phyloP scores from a whole-genome alignment of 768 basidiomycete genomes.

The Amanita rimosa region DNA sequence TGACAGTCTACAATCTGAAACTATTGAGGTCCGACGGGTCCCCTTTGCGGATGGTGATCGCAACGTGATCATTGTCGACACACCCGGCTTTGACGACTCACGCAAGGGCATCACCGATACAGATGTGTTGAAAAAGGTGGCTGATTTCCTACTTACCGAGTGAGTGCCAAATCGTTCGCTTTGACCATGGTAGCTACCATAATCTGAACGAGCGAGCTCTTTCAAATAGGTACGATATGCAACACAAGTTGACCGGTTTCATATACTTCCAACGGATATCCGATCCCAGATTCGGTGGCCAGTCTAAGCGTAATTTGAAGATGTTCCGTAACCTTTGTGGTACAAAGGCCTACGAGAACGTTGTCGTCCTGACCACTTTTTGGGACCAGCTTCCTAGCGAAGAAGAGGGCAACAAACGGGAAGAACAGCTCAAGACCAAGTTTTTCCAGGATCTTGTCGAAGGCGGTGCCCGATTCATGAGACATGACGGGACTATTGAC shows the following conservation, averaged over 20 bases:
- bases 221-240: neutral
- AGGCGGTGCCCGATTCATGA: neutral
- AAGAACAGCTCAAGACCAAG: slow-evolving; percentile 22
- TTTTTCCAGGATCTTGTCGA: slow-evolving; percentile 23
- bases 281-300: neutral
- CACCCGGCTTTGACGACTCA: slow-evolving; percentile 34
- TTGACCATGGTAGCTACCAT: neutral
- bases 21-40: neutral
- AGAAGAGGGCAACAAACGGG: slow-evolving; percentile 23
- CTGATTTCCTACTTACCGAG: neutral
- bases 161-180: neutral
- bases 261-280: neutral
- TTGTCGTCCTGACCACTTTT: slow-evolving; percentile 33
- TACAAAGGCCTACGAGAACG: slow-evolving; percentile 27
- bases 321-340: slow-evolving; percentile 37
- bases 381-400: slow-evolving; percentile 25
- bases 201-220: neutral
- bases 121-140: slow-evolving; percentile 18
- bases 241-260: neutral
- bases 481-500: neutral
- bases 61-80: slow-evolving; percentile 25
- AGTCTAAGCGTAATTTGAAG: slow-evolving; percentile 14
- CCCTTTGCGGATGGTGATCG: neutral
- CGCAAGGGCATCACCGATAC: neutral
- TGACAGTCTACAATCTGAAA: neutral